phyloP scores from a whole-genome alignment of 83 land plant species.

The Thuja plicata region DNA sequence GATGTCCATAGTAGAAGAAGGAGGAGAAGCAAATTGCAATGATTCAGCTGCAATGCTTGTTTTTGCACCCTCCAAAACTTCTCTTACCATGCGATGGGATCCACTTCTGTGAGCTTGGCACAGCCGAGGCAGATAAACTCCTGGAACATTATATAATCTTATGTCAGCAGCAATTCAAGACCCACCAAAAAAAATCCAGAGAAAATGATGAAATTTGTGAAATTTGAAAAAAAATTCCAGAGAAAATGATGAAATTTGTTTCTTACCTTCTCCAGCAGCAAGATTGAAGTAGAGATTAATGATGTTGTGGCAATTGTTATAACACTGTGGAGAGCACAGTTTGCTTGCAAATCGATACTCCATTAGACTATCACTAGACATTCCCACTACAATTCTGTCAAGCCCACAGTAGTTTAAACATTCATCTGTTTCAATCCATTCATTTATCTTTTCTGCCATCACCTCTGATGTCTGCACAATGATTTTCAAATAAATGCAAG shows the following conservation, averaged over 20 bases:
- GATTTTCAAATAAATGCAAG: neutral
- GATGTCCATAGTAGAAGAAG: neutral
- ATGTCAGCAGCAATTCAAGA: neutral
- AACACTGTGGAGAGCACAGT: slow-evolving; percentile 27
- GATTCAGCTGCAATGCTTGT: neutral
- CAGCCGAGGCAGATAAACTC: neutral
- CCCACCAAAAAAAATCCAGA: too few relatives aligned
- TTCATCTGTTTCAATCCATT: slow-evolving; percentile 23
- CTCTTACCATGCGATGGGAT: neutral
- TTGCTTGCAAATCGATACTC: neutral
- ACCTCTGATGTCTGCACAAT: slow-evolving; percentile 3
- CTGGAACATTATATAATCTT: neutral
- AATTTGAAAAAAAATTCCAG: too few relatives aligned
- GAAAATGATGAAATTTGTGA: neutral
- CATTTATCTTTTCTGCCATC: neutral
- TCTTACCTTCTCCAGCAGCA: slow-evolving; percentile 70
- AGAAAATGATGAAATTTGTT: too few relatives aligned
- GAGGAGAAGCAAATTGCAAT: neutral
- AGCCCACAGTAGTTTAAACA: neutral
- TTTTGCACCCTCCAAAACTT: neutral
- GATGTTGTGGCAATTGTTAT: slow-evolving; percentile 58
- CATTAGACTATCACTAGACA: slow-evolving; percentile 3
- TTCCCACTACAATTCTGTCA: neutral
- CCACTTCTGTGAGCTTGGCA: slow-evolving; percentile 1
- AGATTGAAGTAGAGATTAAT: slow-evolving; percentile 56